Evolutionary conservation across 192 early-diverging fungal species (phyloP).

Genomic region (Entomortierella beljakovae): DNA sequence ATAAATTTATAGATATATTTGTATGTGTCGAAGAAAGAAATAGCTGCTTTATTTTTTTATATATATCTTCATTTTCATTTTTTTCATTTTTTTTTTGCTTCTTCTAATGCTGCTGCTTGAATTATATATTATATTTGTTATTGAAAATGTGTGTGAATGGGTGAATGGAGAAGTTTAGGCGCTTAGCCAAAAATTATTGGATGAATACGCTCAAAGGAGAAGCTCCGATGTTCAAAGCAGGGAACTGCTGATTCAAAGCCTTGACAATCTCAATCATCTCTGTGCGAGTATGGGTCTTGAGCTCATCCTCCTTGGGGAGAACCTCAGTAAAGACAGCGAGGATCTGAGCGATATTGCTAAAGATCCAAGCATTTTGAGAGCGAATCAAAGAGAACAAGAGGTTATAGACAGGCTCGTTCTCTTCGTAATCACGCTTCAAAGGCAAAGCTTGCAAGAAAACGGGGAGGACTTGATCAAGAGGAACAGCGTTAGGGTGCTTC

Average conservation of each 20-base stretch:
- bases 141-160: too few relatives aligned
- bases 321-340: constrained; percentile 69
- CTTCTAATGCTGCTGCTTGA: too few relatives aligned
- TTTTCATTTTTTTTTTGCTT: too few relatives aligned
- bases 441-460: constrained; percentile 76
- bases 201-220: constrained; percentile 22
- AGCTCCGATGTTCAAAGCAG: constrained; percentile 40
- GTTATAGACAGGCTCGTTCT: constrained; percentile 83
- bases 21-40: too few relatives aligned
- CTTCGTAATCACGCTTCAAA: constrained; percentile 79
- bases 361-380: constrained; percentile 62
- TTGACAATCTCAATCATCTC: constrained; percentile 70
- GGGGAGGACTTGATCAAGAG: constrained; percentile 77
- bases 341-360: constrained; percentile 62
- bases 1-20: too few relatives aligned
- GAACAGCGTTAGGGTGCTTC: constrained; percentile 76
- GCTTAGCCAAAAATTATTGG: background rate
- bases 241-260: constrained; percentile 57
- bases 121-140: constrained; percentile 1
- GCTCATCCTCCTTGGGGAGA: constrained; percentile 67
- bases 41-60: too few relatives aligned
- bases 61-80: too few relatives aligned
- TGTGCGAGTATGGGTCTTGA: constrained; percentile 62
- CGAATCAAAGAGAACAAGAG: constrained; percentile 76
- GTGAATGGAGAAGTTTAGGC: too few relatives aligned